Evolutionary conservation across 2,329 filamentous ascomycete genomes (phyloP).

Genomic region (Penicillium occitanis): DNA sequence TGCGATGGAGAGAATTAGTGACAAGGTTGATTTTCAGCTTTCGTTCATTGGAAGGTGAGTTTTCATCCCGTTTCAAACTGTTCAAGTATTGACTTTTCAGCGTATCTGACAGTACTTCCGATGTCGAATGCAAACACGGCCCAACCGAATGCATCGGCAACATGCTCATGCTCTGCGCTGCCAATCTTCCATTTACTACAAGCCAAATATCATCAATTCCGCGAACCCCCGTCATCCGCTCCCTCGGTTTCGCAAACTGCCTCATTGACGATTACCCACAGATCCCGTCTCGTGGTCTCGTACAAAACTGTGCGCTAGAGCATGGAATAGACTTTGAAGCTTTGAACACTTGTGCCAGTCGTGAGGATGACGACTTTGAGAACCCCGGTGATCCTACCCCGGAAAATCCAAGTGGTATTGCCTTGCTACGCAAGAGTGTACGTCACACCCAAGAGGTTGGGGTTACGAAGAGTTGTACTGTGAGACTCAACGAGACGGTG

Average conservation of each 20-base stretch:
- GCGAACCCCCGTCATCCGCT: conserved; percentile 70
- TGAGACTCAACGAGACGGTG: conserved; percentile 73
- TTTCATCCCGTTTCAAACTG: not conserved
- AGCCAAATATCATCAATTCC: conserved; percentile 50
- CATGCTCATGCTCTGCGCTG: conserved; percentile 89
- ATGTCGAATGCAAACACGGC: conserved; percentile 85
- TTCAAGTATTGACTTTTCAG: conserved; percentile 35
- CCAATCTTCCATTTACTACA: conserved; percentile 56
- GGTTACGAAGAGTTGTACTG: conserved; percentile 72
- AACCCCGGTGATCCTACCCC: conserved; percentile 56
- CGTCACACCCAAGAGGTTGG: conserved; percentile 59
- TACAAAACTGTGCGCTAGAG: conserved; percentile 86
- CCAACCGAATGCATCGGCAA: conserved; percentile 89
- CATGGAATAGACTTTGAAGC: conserved; percentile 81
- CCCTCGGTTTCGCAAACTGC: conserved; percentile 92
- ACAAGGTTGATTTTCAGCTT: conserved; percentile 87
- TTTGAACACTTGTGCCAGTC: conserved; percentile 78
- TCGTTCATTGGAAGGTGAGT: conserved; percentile 81
- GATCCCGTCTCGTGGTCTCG: conserved; percentile 75
- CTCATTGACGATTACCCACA: conserved; percentile 70
- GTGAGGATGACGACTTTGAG: conserved; percentile 64
- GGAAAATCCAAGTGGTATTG: conserved; percentile 55
- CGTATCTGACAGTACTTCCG: conserved; percentile 70
- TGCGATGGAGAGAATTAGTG: conserved; percentile 74
- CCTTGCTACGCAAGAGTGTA: conserved; percentile 46